These are phyloP conservation scores for Herpetospermum pedunculosum DNA, from an alignment of 306 rosid species.

Conservation along the genomic window DNA sequence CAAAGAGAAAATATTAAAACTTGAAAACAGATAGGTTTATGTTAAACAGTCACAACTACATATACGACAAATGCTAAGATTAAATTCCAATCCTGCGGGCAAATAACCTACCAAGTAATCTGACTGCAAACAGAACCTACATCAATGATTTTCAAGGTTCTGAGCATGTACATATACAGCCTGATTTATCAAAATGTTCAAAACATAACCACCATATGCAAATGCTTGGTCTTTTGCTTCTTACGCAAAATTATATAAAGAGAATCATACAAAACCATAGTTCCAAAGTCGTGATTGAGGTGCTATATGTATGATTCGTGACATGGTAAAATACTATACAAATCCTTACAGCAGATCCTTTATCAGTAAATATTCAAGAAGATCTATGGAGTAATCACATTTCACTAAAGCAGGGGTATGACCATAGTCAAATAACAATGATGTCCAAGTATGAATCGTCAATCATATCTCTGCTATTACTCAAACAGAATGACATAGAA, in stretches of 20 bases:
- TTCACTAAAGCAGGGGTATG: neutral
- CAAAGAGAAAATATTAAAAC: slow-evolving; percentile 12
- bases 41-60: neutral
- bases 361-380: neutral
- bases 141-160: neutral
- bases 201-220: neutral
- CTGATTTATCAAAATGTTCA: neutral
- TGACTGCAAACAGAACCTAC: neutral
- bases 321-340: neutral
- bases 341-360: neutral
- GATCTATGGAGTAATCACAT: neutral
- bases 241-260: neutral
- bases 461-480: neutral
- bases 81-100: neutral
- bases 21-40: neutral
- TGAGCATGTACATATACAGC: neutral
- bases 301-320: neutral
- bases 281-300: neutral
- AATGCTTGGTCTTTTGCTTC: neutral
- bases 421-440: neutral
- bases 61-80: neutral
- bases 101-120: neutral
- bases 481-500: neutral
- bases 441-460: neutral
- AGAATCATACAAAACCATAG: neutral